Evolutionary conservation across 768 basidiomycete species (phyloP), one percentile per base, ranked within the genome.

Genomic region (Stropharia rugosoannulata): DNA sequence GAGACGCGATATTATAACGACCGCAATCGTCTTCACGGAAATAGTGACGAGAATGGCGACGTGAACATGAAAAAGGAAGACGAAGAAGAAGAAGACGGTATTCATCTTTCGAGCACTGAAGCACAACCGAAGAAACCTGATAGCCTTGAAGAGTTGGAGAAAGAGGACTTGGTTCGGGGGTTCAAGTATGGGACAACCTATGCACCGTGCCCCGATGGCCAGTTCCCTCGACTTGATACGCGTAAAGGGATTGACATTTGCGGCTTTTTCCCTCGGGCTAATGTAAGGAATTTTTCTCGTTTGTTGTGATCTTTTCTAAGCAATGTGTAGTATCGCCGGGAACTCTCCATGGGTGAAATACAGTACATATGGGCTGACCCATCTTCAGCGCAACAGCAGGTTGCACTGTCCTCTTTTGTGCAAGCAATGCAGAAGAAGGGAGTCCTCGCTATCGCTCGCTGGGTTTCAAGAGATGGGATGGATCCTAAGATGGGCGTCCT

Each of bases 171-270:
- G 7, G 76, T 92, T 19, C 74, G 79, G 60, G 93, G 92, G 1
- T 95, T 90, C 76, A 90, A 90, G 71, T 96, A 97, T 64, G 95
- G 95, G 16, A 81, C 92, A 2, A 89, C 90, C 1, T 95, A 93
- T 69, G 89, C 84, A 2, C 93, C 92, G 0, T 87, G 88, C 70
- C 89, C 91, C 2, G 91, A 93, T 49, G 91, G 85, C n/a, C 85
- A 87, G 51, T 96, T 94, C 62, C 82, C 83, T 29, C 80, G 75
- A 58, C 73, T 97, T 38, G 72, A 75, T n/a, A 90, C 93, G 0
- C 80, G 74, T 65, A 88, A 86, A 63, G 96, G 96, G 0, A 88
- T 98, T 45, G 92, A 96, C 49, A 83, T 98, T 41, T 83, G 89
- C 62, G 89, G 87, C 0, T 97, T 98, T 75, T 89, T 97, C 68